A percentile compares a stretch with the other conserved stretches of the same genome.
phyloP scores from a whole-genome alignment of 1,139 yeast genomes.

The Candida neerlandica region DNA sequence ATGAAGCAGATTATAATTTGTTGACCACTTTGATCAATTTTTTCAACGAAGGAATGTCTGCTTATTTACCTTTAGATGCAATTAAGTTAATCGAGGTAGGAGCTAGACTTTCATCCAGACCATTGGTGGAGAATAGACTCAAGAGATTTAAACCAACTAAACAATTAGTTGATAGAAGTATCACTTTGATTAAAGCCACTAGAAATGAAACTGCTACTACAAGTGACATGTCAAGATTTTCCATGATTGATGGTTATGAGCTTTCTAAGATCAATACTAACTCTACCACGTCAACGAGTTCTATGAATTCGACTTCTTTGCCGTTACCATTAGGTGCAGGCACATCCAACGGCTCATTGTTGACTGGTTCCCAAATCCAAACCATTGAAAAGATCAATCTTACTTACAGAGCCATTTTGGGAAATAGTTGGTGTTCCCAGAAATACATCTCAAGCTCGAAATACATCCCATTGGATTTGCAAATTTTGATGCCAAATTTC shows the following conservation, averaged over 20 bases:
- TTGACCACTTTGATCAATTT: constrained; percentile 74
- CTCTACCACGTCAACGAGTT: constrained; percentile 35
- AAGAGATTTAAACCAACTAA: constrained; percentile 20
- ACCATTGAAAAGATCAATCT: constrained; percentile 49
- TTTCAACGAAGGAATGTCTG: constrained; percentile 69
- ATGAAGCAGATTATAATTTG: constrained; percentile 56
- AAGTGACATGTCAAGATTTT: constrained; percentile 33
- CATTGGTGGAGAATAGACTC: constrained; percentile 31
- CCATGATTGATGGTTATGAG: constrained; percentile 56
- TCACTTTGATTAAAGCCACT: constrained; percentile 33
- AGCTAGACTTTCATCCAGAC: constrained; percentile 51
- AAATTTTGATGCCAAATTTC: constrained; percentile 38
- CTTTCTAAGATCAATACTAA: constrained; percentile 49
- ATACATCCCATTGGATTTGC: constrained; percentile 33
- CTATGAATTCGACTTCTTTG: constrained; percentile 41
- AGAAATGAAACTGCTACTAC: constrained; percentile 25
- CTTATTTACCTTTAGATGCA: constrained; percentile 62
- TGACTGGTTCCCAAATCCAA: constrained; percentile 40
- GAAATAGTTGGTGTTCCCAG: constrained; percentile 50
- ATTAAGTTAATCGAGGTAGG: constrained; percentile 63
- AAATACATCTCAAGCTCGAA: constrained; percentile 29
- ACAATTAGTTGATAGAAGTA: constrained; percentile 51
- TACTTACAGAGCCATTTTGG: constrained; percentile 53
- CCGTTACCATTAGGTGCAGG: constrained; percentile 49
- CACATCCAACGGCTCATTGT: constrained; percentile 39